Evolutionary conservation across 202 grass and related monocot genomes (phyloP).

Genomic region (Saccharum hybrid): DNA sequence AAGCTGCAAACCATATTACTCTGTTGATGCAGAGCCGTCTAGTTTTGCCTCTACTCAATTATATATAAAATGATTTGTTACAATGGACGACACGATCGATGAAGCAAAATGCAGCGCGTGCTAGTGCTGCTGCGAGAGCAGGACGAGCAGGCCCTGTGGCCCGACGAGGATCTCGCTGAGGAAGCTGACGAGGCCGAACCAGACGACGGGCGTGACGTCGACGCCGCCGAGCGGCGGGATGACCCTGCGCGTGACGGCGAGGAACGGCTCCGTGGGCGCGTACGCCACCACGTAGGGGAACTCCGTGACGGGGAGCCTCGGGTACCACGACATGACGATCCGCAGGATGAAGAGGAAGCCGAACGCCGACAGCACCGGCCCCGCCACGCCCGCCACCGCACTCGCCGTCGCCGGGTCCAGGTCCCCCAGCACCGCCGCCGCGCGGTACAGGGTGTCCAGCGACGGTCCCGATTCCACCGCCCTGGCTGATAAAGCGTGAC

Average conservation of each 20-base stretch:
- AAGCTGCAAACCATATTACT: neutral
- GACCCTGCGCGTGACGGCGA: constrained; percentile 61
- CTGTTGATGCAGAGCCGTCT: no score
- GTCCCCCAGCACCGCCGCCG: constrained; percentile 48
- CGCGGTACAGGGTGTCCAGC: neutral
- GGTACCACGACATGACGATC: constrained; percentile 99
- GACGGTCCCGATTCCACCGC: no score
- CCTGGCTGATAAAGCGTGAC: neutral
- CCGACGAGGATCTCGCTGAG: constrained; percentile 90
- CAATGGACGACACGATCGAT: neutral
- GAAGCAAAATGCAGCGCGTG: neutral
- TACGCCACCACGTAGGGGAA: constrained; percentile 90
- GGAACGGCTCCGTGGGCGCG: constrained; percentile 86
- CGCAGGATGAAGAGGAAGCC: constrained; percentile 82
- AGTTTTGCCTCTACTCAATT: neutral
- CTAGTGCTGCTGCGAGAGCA: constrained; percentile 60
- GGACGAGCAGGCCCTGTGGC: constrained; percentile 77
- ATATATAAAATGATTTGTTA: no score
- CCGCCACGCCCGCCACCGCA: constrained; percentile 51
- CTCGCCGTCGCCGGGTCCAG: constrained; percentile 74
- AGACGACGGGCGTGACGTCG: constrained; percentile 92
- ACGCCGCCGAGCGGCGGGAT: constrained; percentile 93
- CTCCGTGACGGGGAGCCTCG: constrained; percentile 69
- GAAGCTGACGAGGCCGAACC: constrained; percentile 96
- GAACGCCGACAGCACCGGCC: constrained; percentile 76